Base-by-base conservation (phyloP, 169 alveolate species). In the Cryptosporidium tyzzeri region DNA sequence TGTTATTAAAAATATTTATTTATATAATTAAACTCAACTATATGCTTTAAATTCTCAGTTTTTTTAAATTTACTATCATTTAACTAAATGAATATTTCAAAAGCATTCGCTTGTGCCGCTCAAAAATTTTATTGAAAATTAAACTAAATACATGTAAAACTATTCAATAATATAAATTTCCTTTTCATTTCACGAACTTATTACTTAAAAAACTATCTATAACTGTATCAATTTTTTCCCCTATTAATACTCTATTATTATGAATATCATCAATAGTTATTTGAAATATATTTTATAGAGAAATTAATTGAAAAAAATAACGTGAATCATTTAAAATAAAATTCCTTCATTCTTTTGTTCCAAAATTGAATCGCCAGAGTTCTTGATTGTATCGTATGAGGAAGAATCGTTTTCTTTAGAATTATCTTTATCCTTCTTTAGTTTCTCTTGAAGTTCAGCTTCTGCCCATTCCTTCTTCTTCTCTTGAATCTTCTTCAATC, bases 401-500 rank as follows among this genome's bases (percentile, higher is more conserved):
- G 37, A 9, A 23, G 12, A 55, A 26, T 23, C 39, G 7, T 18
- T 31, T 16, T 65, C 71, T 29, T 37, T 31, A 14, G 71, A 33
- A 3, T 65, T 65, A 12, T 33, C 16, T 29, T 61, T 48, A 51
- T 80, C 75, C 37, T 9, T 26, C 41, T 29, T 59, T 10, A 62
- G 61, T 41, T 80, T 65, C 35, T 65, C 89, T 61, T 48, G 37
- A 9, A 80, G n/a, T 39, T 80, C 89, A 26, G 89, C 89, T 16
- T 80, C 89, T 8, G 89, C 89, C 89, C 89, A 80, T 37, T 80
- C 89, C 26, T 80, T 80, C 74, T 80, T 80, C 51, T 80, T 80
- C 67, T 80, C 89, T 44, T 80, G 89, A 26, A 80, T 80, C 37
- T 80, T 80, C 26, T 80, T 80, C 37, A 80, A 35, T 62, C 98